Evolutionary conservation across 345 rosid species (phyloP).

Genomic region (thale cress (Arabidopsis thaliana)): TAIR10.1 NC_003070.9:24403501-24404000

Average conservation of each 20-base stretch:
- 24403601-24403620: constrained; percentile 15
- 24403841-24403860: constrained; percentile 7
- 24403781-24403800: neutral
- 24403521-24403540: constrained; percentile 38
- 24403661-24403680: neutral
- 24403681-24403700: neutral
- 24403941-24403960: too few relatives aligned
- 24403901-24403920: too few relatives aligned
- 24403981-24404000: too few relatives aligned
- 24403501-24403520: constrained; percentile 38
- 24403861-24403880: neutral
- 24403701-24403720: neutral
- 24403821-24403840: neutral
- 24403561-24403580: constrained; percentile 9
- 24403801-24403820: constrained; percentile 7
- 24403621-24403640: neutral
- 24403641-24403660: neutral
- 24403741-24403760: neutral
- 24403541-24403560: neutral
- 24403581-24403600: constrained; percentile 27
- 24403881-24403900: too few relatives aligned
- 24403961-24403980: too few relatives aligned
- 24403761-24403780: neutral
- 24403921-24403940: too few relatives aligned
- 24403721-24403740: neutral